A percentile compares a stretch with the other conserved stretches of the same genome.
Evolutionary conservation across 2,329 filamentous ascomycete genomes (phyloP).

Genomic region (Sphaerostilbella broomeana): DNA sequence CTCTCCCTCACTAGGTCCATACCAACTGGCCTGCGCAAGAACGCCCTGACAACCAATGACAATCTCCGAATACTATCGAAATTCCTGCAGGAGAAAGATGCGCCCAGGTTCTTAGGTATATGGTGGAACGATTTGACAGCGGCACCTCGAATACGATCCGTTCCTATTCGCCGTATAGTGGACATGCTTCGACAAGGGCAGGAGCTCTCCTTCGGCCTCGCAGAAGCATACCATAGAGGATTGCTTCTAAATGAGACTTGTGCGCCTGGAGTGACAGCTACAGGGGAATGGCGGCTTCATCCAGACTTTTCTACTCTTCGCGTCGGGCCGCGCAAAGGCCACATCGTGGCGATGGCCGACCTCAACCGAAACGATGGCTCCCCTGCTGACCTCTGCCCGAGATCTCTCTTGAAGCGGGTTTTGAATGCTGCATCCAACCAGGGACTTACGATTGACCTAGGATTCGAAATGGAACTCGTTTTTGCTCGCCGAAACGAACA

Average conservation of each 20-base stretch:
- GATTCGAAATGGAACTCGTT: conserved; percentile 77
- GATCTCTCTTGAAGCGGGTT: conserved; percentile 52
- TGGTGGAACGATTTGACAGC: conserved; percentile 77
- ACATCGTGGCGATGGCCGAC: conserved; percentile 60
- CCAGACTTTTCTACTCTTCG: conserved; percentile 60
- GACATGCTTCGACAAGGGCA: conserved; percentile 39
- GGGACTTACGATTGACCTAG: conserved; percentile 56
- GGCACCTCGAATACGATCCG: conserved; percentile 56
- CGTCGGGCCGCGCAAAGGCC: conserved; percentile 49
- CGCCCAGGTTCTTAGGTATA: conserved; percentile 61
- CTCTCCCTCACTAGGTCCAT: conserved; percentile 32
- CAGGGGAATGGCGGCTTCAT: conserved; percentile 59
- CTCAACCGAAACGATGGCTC: conserved; percentile 54
- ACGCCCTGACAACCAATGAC: neutral
- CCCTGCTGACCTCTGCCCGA: conserved; percentile 53
- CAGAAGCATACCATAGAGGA: conserved; percentile 52
- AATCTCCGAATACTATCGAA: conserved; percentile 10
- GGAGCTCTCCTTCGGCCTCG: conserved; percentile 50
- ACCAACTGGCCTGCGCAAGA: conserved; percentile 3
- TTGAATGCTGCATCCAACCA: conserved; percentile 45
- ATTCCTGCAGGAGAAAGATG: conserved; percentile 42
- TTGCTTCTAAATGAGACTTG: conserved; percentile 61
- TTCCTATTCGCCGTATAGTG: conserved; percentile 55
- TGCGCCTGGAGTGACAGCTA: conserved; percentile 46
- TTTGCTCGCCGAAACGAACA: conserved; percentile 56